Percentiles rank a stretch among this genome's conserved stretches.
Evolutionary conservation across 2,329 filamentous ascomycete species (phyloP).

Genomic region (Cladosporium sp.): DNA sequence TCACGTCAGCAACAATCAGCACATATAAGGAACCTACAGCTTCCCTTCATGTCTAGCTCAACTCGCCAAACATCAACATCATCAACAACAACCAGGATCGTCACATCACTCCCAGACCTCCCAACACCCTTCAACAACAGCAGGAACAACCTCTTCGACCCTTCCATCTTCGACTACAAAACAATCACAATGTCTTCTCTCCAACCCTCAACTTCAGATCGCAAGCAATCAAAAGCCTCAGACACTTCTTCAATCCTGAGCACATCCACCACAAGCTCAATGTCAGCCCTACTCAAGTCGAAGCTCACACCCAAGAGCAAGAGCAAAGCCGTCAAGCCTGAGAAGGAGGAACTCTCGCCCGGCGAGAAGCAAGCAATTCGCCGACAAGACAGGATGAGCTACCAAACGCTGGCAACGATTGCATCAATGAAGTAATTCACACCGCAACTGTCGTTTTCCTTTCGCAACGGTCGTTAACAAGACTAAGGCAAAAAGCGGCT

Average conservation of each 20-base stretch:
- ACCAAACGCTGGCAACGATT: background rate
- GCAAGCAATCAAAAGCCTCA: background rate
- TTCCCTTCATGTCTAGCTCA: background rate
- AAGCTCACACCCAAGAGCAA: constrained; percentile 14
- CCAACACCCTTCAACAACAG: constrained; percentile 2
- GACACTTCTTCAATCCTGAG: constrained; percentile 15
- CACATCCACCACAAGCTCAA: constrained; percentile 20
- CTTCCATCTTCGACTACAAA: background rate
- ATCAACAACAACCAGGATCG: background rate
- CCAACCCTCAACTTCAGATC: background rate
- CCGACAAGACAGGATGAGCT: constrained; percentile 6
- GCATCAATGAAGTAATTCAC: constrained; percentile 7
- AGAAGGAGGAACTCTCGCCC: constrained; percentile 6
- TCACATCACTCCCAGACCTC: background rate
- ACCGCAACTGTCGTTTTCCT: background rate
- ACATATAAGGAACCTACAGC: background rate
- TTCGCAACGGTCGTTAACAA: background rate
- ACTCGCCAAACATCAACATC: background rate
- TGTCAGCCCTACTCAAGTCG: constrained; percentile 16
- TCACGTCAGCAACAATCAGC: background rate
- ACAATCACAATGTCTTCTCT: constrained; percentile 12
- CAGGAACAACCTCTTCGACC: background rate
- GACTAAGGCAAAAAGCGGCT: background rate
- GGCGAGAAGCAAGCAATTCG: constrained; percentile 19
- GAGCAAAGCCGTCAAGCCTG: background rate